Percentiles rank a stretch among this genome's conserved stretches.
phyloP scores from a whole-genome alignment of 2,329 filamentous ascomycete species.

The Madurella mycetomatis region DNA sequence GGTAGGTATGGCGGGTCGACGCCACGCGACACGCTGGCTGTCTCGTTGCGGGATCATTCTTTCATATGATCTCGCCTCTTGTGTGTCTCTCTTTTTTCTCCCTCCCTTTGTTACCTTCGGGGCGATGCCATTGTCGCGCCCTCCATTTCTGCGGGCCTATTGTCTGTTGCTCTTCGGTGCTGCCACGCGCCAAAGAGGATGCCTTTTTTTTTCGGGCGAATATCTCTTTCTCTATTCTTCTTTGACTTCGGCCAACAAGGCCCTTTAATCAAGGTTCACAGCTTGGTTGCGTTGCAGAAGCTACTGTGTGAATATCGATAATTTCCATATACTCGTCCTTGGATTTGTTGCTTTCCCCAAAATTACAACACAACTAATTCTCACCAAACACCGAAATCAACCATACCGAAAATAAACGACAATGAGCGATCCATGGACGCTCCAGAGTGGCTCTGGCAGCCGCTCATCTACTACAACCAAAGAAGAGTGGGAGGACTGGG shows the following conservation, averaged over 20 bases:
- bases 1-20: neutral
- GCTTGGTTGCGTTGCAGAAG: neutral
- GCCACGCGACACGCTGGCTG: constrained; percentile 12
- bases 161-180: constrained; percentile 3
- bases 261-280: neutral
- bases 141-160: neutral
- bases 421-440: constrained; percentile 27
- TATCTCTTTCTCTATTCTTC: neutral
- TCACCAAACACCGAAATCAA: constrained; percentile 3
- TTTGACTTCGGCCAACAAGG: neutral
- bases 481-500: constrained; percentile 53
- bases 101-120: neutral
- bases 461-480: constrained; percentile 22
- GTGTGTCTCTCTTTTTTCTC: neutral
- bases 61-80: neutral
- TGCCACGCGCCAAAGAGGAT: constrained; percentile 4
- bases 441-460: constrained; percentile 19
- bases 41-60: neutral
- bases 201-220: constrained; percentile 2
- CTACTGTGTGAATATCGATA: constrained; percentile 1
- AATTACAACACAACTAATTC: neutral
- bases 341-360: neutral
- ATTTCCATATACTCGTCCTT: constrained; percentile 1
- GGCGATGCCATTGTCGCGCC: constrained; percentile 1
- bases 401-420: constrained; percentile 3